Evolutionary conservation across 495 filamentous ascomycete genomes (phyloP).

Genomic region (Neurospora terricola): DNA sequence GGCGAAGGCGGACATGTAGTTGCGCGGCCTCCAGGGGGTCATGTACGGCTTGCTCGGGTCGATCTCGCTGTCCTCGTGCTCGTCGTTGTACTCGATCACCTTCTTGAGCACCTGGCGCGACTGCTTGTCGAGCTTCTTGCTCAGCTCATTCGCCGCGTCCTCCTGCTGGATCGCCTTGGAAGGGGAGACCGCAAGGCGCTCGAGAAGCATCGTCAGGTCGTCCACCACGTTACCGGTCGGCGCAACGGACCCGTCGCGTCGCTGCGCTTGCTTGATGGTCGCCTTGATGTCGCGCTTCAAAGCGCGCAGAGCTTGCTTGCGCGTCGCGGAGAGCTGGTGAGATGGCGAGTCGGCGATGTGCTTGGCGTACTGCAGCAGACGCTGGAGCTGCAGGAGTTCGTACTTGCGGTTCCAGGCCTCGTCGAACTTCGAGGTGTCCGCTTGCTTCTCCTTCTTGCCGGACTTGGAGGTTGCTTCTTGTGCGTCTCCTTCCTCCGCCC

Average conservation of each 20-base stretch:
- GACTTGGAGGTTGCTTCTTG: constrained; percentile 11
- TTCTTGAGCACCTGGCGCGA: constrained; percentile 2
- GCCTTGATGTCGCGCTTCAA: constrained; percentile 21
- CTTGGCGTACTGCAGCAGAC: constrained; percentile 13
- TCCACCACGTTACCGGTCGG: constrained; percentile 12
- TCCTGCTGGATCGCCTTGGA: neutral
- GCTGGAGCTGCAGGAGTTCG: constrained; percentile 1
- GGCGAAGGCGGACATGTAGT: constrained; percentile 82
- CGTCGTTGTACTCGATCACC: constrained; percentile 28
- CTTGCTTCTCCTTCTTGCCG: constrained; percentile 10
- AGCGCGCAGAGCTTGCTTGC: constrained; percentile 27
- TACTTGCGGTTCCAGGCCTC: neutral
- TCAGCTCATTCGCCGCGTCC: neutral
- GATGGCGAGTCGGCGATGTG: constrained; percentile 10
- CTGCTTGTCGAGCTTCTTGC: neutral
- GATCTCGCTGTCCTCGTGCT: constrained; percentile 48
- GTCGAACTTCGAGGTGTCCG: constrained; percentile 12
- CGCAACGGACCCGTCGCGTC: constrained; percentile 3
- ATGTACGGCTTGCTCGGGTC: constrained; percentile 74
- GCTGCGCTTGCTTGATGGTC: constrained; percentile 12
- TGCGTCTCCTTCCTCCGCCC: constrained; percentile 11
- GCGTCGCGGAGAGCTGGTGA: constrained; percentile 14
- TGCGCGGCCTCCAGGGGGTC: constrained; percentile 83
- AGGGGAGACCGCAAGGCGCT: constrained; percentile 6
- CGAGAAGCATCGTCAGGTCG: constrained; percentile 20